Base-by-base conservation (phyloP, 2,329 filamentous ascomycete species). In the Ophiocordyceps australis region DNA sequence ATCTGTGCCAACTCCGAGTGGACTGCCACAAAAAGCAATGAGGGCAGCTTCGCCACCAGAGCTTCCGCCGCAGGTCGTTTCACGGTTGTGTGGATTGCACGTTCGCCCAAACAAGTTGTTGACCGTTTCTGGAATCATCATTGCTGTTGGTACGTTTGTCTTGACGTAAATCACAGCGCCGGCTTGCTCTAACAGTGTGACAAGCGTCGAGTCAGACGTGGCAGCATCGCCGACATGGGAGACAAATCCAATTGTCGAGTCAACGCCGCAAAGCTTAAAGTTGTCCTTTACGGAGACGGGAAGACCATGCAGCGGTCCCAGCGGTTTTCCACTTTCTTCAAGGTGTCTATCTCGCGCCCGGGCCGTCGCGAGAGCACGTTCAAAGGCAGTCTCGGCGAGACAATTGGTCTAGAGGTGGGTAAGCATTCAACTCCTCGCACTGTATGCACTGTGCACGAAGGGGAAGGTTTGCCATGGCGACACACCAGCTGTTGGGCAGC, bases 211-310 rank as follows among this genome's bases (percentile, higher is more conserved):
- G 16, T 64, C 57, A 7, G 42, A 31, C 4, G 39, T 28, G 0
- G 57, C 68, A 0, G 74, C 69, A 23, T 72, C 55, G 20, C 61
- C 59, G 4, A 73, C 66, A 29, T 74, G 59, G 1, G 62, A 61
- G 0, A 63, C 62, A 32, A 82, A 74, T 5, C 75, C 74, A 1
- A 74, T 57, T 0, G 68, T 72, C 14, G 65, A 54, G 33, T 74
- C 68, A 9, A 68, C 54, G 5, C 68, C 69, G 3, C 45, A 42
- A 10, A 77, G 49, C 30, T 77, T 62, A n/a, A 79, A 74, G 39
- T 74, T 71, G 47, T 81, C 75, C 39, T 82, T 82, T 24, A 82
- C 57, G 0, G 71, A 70, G 17, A 74, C 46, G 3, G 70, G 70
- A 2, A 75, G 52, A 30, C 42, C 76, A 43, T 81, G 75, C 2